A percentile compares a stretch with the other conserved stretches of the same genome.
phyloP scores from a whole-genome alignment of 345 rosid genomes.

The Cardamine occulta region DNA sequence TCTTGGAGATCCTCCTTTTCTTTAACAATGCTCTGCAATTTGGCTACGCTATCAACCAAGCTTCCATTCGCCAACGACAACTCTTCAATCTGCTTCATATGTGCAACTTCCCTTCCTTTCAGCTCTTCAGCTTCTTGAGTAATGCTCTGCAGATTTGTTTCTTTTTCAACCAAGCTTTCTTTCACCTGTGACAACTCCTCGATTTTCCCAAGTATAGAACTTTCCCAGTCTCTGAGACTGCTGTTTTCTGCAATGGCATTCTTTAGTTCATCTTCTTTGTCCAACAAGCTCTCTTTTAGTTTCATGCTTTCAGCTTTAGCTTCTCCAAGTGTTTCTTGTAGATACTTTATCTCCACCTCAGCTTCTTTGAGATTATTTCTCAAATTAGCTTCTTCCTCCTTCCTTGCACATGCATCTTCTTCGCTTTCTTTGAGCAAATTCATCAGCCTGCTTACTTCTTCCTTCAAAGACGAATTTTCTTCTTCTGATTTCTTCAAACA shows the following conservation, averaged over 20 bases:
- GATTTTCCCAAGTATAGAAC: slow-evolving; percentile 31
- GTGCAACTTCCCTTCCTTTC: slow-evolving; percentile 21
- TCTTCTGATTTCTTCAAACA: slow-evolving; percentile 63
- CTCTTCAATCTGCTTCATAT: slow-evolving; percentile 29
- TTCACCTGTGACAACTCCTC: slow-evolving; percentile 30
- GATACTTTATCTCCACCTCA: slow-evolving; percentile 66
- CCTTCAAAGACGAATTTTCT: slow-evolving; percentile 56
- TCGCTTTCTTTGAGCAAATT: slow-evolving; percentile 63
- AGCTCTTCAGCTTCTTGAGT: slow-evolving; percentile 39
- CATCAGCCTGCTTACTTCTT: slow-evolving; percentile 62
- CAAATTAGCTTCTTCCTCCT: slow-evolving; percentile 65
- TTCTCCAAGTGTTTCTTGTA: slow-evolving; percentile 51
- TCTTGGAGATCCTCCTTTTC: slow-evolving; percentile 24
- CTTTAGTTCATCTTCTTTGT: slow-evolving; percentile 75
- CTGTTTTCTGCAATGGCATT: slow-evolving; percentile 47
- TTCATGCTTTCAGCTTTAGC: slow-evolving; percentile 54
- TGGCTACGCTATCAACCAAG: slow-evolving; percentile 66
- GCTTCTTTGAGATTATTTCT: slow-evolving; percentile 67
- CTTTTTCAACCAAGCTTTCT: slow-evolving; percentile 61
- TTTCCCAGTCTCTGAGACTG: slow-evolving; percentile 40
- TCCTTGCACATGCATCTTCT: slow-evolving; percentile 59
- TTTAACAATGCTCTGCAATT: slow-evolving; percentile 60
- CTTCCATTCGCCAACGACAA: slow-evolving; percentile 50
- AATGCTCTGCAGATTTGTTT: slow-evolving; percentile 62
- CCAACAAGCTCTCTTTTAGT: slow-evolving; percentile 64